These are phyloP conservation scores for Pachysandra terminalis DNA, from an alignment of 164 flowering plant species.

Conservation along the genomic window DNA sequence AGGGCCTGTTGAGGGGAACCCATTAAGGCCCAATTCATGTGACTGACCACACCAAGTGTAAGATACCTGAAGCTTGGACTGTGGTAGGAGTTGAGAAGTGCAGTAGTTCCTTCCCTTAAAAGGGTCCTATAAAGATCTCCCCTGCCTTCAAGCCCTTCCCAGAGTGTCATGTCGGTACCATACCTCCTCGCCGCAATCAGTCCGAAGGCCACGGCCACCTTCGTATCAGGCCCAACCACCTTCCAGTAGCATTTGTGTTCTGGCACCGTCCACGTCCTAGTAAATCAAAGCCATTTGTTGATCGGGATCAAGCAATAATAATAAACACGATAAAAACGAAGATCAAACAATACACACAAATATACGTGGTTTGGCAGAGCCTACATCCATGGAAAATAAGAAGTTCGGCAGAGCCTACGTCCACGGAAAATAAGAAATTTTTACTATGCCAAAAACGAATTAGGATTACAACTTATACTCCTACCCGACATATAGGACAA, in stretches of 20 bases:
- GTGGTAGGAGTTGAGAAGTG: conserved; percentile 87
- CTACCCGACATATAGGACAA: no score
- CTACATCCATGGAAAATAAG: no score
- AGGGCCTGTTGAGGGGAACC: conserved; percentile 52
- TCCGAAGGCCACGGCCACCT: conserved; percentile 78
- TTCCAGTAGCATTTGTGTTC: conserved; percentile 87
- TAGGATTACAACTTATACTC: no score
- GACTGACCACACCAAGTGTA: conserved; percentile 39
- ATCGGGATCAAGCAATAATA: no score
- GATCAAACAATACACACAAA: no score
- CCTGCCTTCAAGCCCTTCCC: conserved; percentile 60
- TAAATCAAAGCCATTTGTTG: background rate
- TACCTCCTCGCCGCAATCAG: conserved; percentile 51
- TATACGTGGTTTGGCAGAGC: no score
- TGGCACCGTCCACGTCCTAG: conserved; percentile 75
- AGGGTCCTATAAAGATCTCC: conserved; percentile 82
- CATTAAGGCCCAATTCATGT: conserved; percentile 52
- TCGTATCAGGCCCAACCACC: conserved; percentile 60
- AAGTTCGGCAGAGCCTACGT: no score
- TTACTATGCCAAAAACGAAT: no score
- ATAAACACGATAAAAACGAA: no score
- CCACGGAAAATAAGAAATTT: no score
- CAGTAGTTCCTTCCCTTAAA: conserved; percentile 74
- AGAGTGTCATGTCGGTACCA: conserved; percentile 71
- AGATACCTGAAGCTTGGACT: conserved; percentile 58